phyloP scores from a whole-genome alignment of 106 monocot genomes.

The Allium fistulosum region DNA sequence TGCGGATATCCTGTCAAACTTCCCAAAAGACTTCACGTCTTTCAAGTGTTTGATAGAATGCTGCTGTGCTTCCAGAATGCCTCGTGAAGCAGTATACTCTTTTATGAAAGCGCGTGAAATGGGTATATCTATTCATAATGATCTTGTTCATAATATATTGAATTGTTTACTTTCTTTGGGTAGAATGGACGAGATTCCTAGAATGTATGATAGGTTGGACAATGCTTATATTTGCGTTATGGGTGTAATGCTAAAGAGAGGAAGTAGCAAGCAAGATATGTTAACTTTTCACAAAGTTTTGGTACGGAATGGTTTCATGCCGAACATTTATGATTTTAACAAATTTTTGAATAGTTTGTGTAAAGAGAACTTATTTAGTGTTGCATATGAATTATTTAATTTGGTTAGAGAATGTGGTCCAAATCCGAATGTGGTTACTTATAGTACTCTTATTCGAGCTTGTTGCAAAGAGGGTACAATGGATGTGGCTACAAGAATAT shows the following conservation, averaged over 20 bases:
- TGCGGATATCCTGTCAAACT: background rate
- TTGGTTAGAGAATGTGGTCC: slow-evolving; percentile 20
- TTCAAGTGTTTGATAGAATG: slow-evolving; percentile 19
- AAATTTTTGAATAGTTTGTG: slow-evolving; percentile 27
- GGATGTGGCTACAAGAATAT: slow-evolving; percentile 20
- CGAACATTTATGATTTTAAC: slow-evolving; percentile 24
- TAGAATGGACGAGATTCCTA: slow-evolving; percentile 7
- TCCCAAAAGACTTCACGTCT: background rate
- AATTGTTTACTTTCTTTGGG: slow-evolving; percentile 1
- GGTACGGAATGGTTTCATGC: slow-evolving; percentile 7
- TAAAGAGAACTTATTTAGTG: slow-evolving; percentile 7
- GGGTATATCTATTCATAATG: slow-evolving; percentile 1
- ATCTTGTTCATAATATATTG: background rate
- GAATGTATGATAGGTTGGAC: slow-evolving; percentile 12
- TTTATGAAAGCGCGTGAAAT: slow-evolving; percentile 8
- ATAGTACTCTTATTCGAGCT: slow-evolving; percentile 38
- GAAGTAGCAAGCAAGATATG: background rate
- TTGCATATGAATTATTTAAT: slow-evolving; percentile 25
- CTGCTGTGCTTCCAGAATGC: slow-evolving; percentile 5
- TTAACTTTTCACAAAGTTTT: slow-evolving; percentile 18
- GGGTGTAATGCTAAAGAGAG: slow-evolving; percentile 4
- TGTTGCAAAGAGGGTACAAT: slow-evolving; percentile 27
- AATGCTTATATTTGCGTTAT: slow-evolving; percentile 22
- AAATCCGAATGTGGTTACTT: slow-evolving; percentile 42
- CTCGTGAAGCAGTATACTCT: background rate